Conservation (phyloP, 768 basidiomycete genomes). For the Phaeotremella skinneri region DNA sequence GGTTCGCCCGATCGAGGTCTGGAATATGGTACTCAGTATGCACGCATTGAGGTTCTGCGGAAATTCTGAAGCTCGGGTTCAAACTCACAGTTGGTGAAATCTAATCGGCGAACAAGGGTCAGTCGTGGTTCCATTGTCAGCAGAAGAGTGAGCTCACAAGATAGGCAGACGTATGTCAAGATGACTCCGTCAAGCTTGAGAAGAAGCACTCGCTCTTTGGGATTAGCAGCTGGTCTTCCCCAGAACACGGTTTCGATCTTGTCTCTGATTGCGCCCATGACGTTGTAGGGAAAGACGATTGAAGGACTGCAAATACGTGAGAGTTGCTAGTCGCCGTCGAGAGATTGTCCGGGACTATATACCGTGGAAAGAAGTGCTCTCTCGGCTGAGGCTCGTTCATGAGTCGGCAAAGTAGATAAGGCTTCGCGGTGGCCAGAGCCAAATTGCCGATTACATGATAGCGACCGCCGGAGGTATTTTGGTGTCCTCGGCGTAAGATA, state of each 20-base stretch:
- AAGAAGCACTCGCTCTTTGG: constrained; percentile 4
- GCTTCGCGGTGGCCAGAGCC: too few species aligned
- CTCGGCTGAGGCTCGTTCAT: too few species aligned
- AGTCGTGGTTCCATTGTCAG: background rate
- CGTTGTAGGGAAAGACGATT: background rate
- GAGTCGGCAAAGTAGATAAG: too few species aligned
- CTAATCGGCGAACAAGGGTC: constrained; percentile 3
- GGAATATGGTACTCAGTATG: too few species aligned
- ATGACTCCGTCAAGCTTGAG: constrained; percentile 6
- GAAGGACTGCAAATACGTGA: background rate
- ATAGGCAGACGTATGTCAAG: constrained; percentile 31
- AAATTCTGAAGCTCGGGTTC: too few species aligned
- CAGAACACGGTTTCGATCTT: constrained; percentile 28
- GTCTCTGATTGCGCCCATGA: background rate
- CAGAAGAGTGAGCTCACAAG: constrained; percentile 10
- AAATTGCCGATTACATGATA: too few species aligned
- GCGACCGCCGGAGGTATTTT: too few species aligned
- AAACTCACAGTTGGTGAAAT: constrained; percentile 24
- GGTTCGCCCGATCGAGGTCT: constrained; percentile 25
- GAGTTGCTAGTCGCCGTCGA: too few species aligned
- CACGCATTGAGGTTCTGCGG: too few species aligned
- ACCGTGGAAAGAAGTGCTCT: too few species aligned
- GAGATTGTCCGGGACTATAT: too few species aligned
- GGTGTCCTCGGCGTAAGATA: too few species aligned
- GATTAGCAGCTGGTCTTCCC: constrained; percentile 24